Evolutionary conservation across 768 basidiomycete genomes (phyloP).

Genomic region (Kwoniella pini): DNA sequence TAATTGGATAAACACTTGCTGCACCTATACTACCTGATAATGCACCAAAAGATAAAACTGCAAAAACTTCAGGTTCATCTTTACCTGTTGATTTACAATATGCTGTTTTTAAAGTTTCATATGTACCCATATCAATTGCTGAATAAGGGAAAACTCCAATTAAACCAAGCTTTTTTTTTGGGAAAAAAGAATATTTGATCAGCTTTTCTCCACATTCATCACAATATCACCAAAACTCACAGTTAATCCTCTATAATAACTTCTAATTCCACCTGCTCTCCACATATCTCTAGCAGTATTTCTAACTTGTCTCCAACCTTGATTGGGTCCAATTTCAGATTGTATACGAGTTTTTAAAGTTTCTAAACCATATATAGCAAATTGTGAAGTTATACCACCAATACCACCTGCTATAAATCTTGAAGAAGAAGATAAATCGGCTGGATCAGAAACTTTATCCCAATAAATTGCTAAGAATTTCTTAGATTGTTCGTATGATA

Average conservation of each 20-base stretch:
- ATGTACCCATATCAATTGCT: conserved; percentile 88
- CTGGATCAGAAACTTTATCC: conserved; percentile 84
- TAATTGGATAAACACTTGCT: conserved; percentile 72
- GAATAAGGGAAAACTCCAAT: conserved; percentile 90
- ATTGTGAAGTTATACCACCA: conserved; percentile 72
- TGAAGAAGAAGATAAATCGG: conserved; percentile 85
- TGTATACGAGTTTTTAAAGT: conserved; percentile 99
- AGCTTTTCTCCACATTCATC: neutral
- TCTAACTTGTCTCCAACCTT: conserved; percentile 57
- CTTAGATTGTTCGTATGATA: conserved; percentile 93
- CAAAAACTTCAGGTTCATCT: conserved; percentile 86
- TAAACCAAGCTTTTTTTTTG: conserved; percentile 72
- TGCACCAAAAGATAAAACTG: conserved; percentile 85
- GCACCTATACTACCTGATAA: conserved; percentile 92
- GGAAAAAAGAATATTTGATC: neutral
- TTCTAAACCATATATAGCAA: conserved; percentile 88
- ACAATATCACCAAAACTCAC: too few relatives aligned
- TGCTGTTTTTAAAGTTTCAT: conserved; percentile 89
- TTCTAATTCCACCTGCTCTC: conserved; percentile 72
- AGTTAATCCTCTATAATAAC: conserved; percentile 86
- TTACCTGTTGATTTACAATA: conserved; percentile 83
- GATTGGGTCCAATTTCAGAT: conserved; percentile 65
- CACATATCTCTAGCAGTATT: conserved; percentile 73
- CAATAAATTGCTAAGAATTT: conserved; percentile 86
- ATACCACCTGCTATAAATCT: conserved; percentile 94